Conservation (phyloP, 176 grass and related monocot species). For the Lolium multiflorum region DNA sequence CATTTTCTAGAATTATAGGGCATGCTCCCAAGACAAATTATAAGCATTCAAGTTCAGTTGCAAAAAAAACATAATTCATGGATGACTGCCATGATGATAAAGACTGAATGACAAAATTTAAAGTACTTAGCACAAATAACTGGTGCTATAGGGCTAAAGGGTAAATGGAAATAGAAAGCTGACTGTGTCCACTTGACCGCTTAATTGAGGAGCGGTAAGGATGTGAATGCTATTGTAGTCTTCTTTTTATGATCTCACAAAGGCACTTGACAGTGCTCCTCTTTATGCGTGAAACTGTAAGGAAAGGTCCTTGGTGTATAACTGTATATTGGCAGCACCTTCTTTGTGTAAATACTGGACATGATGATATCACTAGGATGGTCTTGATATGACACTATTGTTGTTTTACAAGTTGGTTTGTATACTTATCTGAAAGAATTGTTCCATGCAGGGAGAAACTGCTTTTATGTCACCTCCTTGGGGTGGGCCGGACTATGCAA, state of each 20-base stretch:
- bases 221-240: not conserved
- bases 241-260: not conserved
- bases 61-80: constrained; percentile 6
- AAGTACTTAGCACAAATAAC: too few relatives aligned
- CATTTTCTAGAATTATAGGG: not conserved
- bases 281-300: not conserved
- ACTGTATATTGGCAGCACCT: constrained; percentile 24
- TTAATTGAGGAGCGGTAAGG: not conserved
- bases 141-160: not conserved
- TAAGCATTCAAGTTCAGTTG: not conserved
- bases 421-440: constrained; percentile 10
- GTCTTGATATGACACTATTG: constrained; percentile 2
- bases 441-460: constrained; percentile 66
- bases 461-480: constrained; percentile 97
- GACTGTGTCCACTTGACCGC: not conserved
- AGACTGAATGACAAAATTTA: too few relatives aligned
- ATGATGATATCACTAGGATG: not conserved
- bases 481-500: constrained; percentile 91
- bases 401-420: constrained; percentile 24
- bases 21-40: not conserved
- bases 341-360: constrained; percentile 23
- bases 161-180: not conserved
- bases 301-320: not conserved
- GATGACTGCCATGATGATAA: not conserved
- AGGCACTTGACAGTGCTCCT: not conserved